Evolutionary conservation across 495 filamentous ascomycete species (phyloP).

Genomic region (Cercophora samala): DNA sequence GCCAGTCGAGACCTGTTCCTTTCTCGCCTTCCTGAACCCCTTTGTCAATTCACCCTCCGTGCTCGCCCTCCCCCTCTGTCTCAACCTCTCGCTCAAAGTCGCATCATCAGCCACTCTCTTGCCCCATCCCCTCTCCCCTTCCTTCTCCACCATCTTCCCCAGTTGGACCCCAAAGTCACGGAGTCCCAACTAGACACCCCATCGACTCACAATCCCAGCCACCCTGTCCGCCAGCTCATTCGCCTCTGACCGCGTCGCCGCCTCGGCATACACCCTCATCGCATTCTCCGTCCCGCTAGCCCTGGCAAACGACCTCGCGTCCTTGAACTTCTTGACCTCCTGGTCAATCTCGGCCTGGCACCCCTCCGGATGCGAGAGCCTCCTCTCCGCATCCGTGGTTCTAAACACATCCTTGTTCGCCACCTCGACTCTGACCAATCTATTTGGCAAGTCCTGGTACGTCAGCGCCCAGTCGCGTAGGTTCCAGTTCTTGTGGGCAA

Average conservation of each 20-base stretch:
- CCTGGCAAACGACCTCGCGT: constrained; percentile 84
- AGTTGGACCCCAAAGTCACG: too few species aligned
- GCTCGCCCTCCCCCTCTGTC: neutral
- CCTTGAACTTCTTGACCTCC: constrained; percentile 83
- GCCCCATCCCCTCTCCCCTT: neutral
- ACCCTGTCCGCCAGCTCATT: constrained; percentile 84
- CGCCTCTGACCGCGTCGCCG: constrained; percentile 75
- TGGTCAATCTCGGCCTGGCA: constrained; percentile 82
- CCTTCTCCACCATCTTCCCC: too few species aligned
- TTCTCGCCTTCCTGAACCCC: neutral
- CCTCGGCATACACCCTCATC: constrained; percentile 95
- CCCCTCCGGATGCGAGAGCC: constrained; percentile 71
- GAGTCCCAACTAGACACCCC: constrained; percentile 18
- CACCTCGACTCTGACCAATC: constrained; percentile 89
- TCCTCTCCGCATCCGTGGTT: constrained; percentile 86
- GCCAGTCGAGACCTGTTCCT: neutral
- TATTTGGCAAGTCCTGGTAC: constrained; percentile 93
- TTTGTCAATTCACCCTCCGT: neutral
- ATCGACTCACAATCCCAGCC: constrained; percentile 61
- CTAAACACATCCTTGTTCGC: constrained; percentile 81
- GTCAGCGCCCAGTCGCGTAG: constrained; percentile 88
- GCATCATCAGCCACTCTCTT: too few species aligned
- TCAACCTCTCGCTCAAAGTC: neutral
- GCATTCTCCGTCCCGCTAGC: constrained; percentile 95
- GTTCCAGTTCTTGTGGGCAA: constrained; percentile 91